Base-by-base conservation (phyloP, 192 early-diverging fungal genomes). In the Entomortierella chlamydospora region DNA sequence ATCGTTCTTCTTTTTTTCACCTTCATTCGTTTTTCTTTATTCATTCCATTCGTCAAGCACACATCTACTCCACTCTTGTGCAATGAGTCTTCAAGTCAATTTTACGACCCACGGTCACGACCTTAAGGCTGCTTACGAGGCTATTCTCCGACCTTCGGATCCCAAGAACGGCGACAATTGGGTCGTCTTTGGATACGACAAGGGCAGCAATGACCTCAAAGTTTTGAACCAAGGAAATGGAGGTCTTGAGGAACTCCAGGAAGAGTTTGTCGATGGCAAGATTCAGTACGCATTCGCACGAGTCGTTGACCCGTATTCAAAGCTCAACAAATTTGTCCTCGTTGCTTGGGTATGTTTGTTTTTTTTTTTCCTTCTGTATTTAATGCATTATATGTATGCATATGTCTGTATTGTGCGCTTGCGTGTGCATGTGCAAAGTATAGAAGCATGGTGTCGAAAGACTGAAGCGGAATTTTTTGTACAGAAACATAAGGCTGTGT, bases 241-340 rank as follows among this genome's bases (percentile, higher is more conserved):
- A 41, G 93, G 90, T 1, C 87, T 97, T 9, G 95, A 96, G 28
- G 93, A 96, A 65, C 88, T 98, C 20, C 79, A 82, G n/a, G 97
- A 98, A 2, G 96, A 97, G 79, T 97, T 96, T 84, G 86, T 90
- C 54, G 95, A 95, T 64, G 89, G 91, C 49, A 95, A 95, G 74
- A 92, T 96, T 50, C 94, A 95, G 78, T 97, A 92, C 83, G 96
- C 94, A 13, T 96, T 95, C 86, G 90, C 82, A 4, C 85, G 90
- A 20, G 91, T 96, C n/a, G 79, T 83, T 42, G 97, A 98, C 81
- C 95, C 93, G 17, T 93, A 96, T 64, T 93, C 95, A 2, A 84
- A 87, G 39, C 85, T 98, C 22, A 86, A 91, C 57, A 98, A 98
- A 83, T 93, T 93, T 82, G 94, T 96, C 42, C 90, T 98, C 59